Evolutionary conservation across 768 basidiomycete genomes (phyloP).

Genomic region (Russula emetica): DNA sequence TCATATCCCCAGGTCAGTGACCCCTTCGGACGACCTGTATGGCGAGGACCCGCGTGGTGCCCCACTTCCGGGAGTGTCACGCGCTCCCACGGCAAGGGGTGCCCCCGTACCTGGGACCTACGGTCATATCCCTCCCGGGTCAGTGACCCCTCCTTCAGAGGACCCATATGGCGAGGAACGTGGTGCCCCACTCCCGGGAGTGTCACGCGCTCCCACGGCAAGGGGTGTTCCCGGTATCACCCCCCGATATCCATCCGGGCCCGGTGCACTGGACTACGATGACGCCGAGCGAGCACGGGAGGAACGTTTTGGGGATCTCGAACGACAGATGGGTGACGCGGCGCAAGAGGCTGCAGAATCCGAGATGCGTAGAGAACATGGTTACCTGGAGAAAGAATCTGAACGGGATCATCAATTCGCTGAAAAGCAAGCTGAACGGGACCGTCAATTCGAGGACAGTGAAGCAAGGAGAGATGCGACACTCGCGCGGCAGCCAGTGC

Average conservation of each 20-base stretch:
- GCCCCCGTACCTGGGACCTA: neutral
- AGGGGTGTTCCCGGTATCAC: neutral
- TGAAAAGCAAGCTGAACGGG: conserved; percentile 55
- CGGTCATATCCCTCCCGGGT: conserved; percentile 6
- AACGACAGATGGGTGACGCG: conserved; percentile 46
- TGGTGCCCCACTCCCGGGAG: neutral
- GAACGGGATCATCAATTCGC: conserved; percentile 57
- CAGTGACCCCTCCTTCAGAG: conserved; percentile 1
- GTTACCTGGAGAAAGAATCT: conserved; percentile 63
- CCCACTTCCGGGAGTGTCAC: conserved; percentile 1
- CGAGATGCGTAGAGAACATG: conserved; percentile 59
- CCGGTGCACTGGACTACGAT: conserved; percentile 37
- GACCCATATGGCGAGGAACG: neutral
- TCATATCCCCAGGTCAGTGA: conserved; percentile 8
- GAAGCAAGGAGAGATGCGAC: conserved; percentile 51
- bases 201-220: conserved; percentile 11
- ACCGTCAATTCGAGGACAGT: conserved; percentile 53
- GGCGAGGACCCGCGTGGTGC: conserved; percentile 1
- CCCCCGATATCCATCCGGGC: conserved; percentile 28
- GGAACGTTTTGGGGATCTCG: conserved; percentile 54
- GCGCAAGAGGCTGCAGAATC: conserved; percentile 50
- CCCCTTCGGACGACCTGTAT: neutral
- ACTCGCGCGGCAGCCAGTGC: conserved; percentile 26
- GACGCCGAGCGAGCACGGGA: conserved; percentile 46
- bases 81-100: conserved; percentile 8